phyloP scores from a whole-genome alignment of 371 early-diverging fungal species.

The Homolaphlyctis polyrhiza region DNA sequence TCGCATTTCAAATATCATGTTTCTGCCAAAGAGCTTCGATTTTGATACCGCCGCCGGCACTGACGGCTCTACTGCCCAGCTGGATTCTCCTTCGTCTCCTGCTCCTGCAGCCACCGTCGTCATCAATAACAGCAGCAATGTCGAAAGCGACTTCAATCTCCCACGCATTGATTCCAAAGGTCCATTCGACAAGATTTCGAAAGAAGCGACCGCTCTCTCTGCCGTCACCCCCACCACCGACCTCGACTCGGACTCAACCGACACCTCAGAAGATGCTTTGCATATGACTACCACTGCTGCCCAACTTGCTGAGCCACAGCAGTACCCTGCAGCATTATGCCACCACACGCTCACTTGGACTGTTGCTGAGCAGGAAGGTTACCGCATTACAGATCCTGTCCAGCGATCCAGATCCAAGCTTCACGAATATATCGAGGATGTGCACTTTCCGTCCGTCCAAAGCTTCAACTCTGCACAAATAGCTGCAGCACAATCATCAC shows the following conservation, averaged over 20 bases:
- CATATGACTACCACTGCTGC: not conserved
- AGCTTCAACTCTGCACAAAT: not conserved
- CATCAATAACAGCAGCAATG: too few species aligned
- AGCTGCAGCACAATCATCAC: too few species aligned
- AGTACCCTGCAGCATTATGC: not conserved
- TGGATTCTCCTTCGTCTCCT: not conserved
- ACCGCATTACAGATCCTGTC: conserved; percentile 15
- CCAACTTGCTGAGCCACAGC: not conserved
- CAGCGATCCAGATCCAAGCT: conserved; percentile 12
- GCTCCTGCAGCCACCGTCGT: too few species aligned
- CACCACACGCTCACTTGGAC: conserved; percentile 16
- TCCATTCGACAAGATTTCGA: not conserved
- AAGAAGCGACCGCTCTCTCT: not conserved
- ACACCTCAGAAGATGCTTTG: not conserved
- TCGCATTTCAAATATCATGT: too few species aligned
- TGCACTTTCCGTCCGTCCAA: conserved; percentile 25
- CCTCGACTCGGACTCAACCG: not conserved
- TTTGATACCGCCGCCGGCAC: too few species aligned
- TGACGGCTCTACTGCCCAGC: too few species aligned
- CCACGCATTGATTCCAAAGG: conserved; percentile 1
- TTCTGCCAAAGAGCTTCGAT: too few species aligned
- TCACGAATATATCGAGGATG: conserved; percentile 34
- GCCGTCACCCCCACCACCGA: not conserved
- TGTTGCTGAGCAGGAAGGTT: conserved; percentile 26
- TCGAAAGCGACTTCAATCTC: too few species aligned